Base-by-base conservation (phyloP, 164 flowering plant genomes). In the Umbilicus rupestris region DNA sequence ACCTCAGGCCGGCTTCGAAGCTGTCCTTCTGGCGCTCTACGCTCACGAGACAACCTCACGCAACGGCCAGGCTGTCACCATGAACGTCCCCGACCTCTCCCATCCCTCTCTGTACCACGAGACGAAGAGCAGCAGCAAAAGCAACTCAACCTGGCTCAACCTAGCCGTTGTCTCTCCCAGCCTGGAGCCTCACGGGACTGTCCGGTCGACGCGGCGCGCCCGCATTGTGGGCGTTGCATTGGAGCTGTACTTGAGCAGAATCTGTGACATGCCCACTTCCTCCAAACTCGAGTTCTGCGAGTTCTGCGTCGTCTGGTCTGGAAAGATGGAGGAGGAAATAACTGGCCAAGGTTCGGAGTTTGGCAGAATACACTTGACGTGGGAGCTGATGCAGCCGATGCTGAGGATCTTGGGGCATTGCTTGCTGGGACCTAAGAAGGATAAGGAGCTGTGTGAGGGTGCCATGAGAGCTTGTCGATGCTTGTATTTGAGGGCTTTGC, bases 371-470 rank as follows among this genome's bases (percentile, higher is more conserved):
- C 78, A 76, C 6, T 65, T 93, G 50, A 88, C 92, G 19, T 93
- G 98, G 98, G 97, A 93, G 72, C 77, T 93, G 30, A 57, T 90
- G 73, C 93, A 87, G 68, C 98, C 96, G 3, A 64, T 76, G 19
- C 65, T 93, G 80, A 83, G 98, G 71, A 83, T 93, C 0, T 47
- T 93, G 72, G 88, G 96, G 10, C 98, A 93, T 69, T 93, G 97
- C 64, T 66, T 93, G 11, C 44, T 90, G 82, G 90, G 87, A 20
- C 73, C 77, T 0, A 66, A 41, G 3, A 66, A 69, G 42, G 68
- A 84, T 37, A 64, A 72, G 69, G 80, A 78, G 39, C 46, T 90
- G 70, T 73, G 57, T 52, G 82, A 76, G 0, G 89, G 80, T 8
- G 93, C 94, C 0, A 26, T 7, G 31, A 73, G 65, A 1, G 96